phyloP scores from a whole-genome alignment of 1,139 yeast genomes.

The Saccharomyces hybrid region DNA sequence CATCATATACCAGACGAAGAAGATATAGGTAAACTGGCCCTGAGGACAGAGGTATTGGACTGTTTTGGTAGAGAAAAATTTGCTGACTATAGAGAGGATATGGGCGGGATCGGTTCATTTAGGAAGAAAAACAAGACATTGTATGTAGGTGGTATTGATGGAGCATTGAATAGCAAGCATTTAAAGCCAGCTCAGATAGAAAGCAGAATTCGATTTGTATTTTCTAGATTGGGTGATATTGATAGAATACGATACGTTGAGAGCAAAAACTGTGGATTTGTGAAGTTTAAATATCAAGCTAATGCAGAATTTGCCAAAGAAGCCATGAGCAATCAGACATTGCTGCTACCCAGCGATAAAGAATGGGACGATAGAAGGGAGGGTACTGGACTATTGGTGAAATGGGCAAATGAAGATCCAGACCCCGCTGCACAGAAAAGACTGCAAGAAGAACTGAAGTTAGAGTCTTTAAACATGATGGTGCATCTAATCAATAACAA shows the following conservation, averaged over 20 bases:
- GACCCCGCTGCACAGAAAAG: constrained; percentile 58
- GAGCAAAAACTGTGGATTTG: constrained; percentile 67
- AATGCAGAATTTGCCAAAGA: constrained; percentile 93
- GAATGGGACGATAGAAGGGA: constrained; percentile 30
- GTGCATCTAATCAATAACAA: constrained; percentile 7
- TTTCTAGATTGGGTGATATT: constrained; percentile 73
- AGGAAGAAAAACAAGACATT: constrained; percentile 60
- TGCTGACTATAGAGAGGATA: constrained; percentile 77
- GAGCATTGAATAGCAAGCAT: constrained; percentile 21
- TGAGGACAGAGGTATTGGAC: constrained; percentile 49
- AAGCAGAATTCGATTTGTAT: constrained; percentile 39
- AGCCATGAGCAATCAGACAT: constrained; percentile 77
- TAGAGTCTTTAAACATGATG: constrained; percentile 21
- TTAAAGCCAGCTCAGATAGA: constrained; percentile 25
- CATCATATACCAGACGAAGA: constrained; percentile 63
- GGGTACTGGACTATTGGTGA: constrained; percentile 51
- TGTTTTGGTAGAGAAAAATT: constrained; percentile 92
- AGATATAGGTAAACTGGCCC: constrained; percentile 39
- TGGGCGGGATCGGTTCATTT: constrained; percentile 93
- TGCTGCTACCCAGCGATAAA: constrained; percentile 40
- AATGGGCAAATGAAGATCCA: constrained; percentile 92
- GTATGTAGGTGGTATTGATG: constrained; percentile 62
- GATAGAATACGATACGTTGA: constrained; percentile 57
- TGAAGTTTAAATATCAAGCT: constrained; percentile 57
- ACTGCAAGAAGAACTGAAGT: constrained; percentile 34